Conservation (phyloP, 2,329 filamentous ascomycete genomes). For the Pseudogymnoascus destructans region DNA sequence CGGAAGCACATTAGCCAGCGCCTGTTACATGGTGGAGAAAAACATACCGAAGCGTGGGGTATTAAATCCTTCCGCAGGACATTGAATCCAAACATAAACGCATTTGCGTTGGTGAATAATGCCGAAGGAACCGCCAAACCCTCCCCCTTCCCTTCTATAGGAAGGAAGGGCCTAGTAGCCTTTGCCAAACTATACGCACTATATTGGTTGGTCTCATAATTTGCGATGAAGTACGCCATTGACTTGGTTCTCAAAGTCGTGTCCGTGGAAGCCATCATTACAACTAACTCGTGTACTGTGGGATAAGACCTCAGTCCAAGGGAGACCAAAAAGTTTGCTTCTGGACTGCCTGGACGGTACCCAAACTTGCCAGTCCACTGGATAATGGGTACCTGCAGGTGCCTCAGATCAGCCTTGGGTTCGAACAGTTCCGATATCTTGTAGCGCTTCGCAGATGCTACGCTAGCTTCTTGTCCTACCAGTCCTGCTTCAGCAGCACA, state of each 20-base stretch:
- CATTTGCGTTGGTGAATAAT: slow-evolving; percentile 72
- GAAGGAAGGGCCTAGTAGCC: slow-evolving; percentile 51
- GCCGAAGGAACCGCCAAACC: slow-evolving; percentile 56
- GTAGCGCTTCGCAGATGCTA: slow-evolving; percentile 44
- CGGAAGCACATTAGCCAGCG: slow-evolving; percentile 8
- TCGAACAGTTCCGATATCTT: slow-evolving; percentile 70
- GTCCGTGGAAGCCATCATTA: slow-evolving; percentile 58
- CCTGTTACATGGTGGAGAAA: not conserved
- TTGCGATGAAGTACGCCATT: slow-evolving; percentile 70
- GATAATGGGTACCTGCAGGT: slow-evolving; percentile 60
- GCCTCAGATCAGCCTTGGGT: slow-evolving; percentile 56
- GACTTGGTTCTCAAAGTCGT: slow-evolving; percentile 49
- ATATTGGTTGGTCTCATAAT: slow-evolving; percentile 70
- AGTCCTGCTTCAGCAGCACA: slow-evolving; percentile 63
- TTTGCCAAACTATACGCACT: slow-evolving; percentile 44
- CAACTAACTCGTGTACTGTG: slow-evolving; percentile 58
- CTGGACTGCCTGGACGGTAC: slow-evolving; percentile 50
- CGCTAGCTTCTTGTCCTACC: slow-evolving; percentile 38
- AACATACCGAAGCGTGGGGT: slow-evolving; percentile 49
- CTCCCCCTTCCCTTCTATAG: slow-evolving; percentile 53
- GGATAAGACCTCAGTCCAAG: slow-evolving; percentile 67
- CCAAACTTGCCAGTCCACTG: slow-evolving; percentile 64
- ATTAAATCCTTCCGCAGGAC: slow-evolving; percentile 67
- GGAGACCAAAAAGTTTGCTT: slow-evolving; percentile 59
- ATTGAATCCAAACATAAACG: slow-evolving; percentile 65